A percentile compares a stretch with the other conserved stretches of the same genome.
Conservation (phyloP, 768 basidiomycete species). For the Postia placenta region DNA sequence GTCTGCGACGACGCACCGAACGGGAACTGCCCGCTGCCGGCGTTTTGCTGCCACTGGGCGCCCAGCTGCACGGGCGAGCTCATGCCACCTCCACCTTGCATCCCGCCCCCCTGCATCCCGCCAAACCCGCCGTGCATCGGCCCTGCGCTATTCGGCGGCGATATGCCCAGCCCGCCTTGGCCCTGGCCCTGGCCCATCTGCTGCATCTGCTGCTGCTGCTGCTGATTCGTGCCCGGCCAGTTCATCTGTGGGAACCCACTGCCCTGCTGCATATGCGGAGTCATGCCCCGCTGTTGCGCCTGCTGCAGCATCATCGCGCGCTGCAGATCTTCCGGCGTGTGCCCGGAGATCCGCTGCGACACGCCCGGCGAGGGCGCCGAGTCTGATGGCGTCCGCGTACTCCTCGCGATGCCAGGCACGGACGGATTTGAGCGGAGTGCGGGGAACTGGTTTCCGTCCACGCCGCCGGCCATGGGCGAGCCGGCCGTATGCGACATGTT, state of each 20-base stretch:
- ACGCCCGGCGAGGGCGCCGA: constrained; percentile 34
- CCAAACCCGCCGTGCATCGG: constrained; percentile 4
- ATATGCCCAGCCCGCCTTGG: constrained; percentile 13
- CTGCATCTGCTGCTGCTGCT: constrained; percentile 23
- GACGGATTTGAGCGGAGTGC: constrained; percentile 51
- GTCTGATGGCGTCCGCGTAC: constrained; percentile 71
- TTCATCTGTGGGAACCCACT: constrained; percentile 30
- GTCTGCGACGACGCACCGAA: constrained; percentile 18
- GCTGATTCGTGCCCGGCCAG: constrained; percentile 22
- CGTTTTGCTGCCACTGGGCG: constrained; percentile 12
- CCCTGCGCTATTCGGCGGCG: constrained; percentile 14
- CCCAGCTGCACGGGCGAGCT: constrained; percentile 10
- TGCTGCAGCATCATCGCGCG: constrained; percentile 31
- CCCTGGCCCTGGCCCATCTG: background rate
- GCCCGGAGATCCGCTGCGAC: constrained; percentile 43
- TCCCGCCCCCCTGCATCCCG: constrained; percentile 3
- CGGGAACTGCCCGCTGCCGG: constrained; percentile 12
- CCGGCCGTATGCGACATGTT: constrained; percentile 30
- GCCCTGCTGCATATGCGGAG: constrained; percentile 33
- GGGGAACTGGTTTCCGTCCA: constrained; percentile 33
- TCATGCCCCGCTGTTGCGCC: constrained; percentile 25
- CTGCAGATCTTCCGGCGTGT: constrained; percentile 29
- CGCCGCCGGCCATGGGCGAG: constrained; percentile 29
- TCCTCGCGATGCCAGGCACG: constrained; percentile 72
- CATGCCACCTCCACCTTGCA: constrained; percentile 4